Evolutionary conservation across 768 basidiomycete genomes (phyloP), one percentile per base, ranked within the genome.

Genomic region (Xanthoconium stramineum): DNA sequence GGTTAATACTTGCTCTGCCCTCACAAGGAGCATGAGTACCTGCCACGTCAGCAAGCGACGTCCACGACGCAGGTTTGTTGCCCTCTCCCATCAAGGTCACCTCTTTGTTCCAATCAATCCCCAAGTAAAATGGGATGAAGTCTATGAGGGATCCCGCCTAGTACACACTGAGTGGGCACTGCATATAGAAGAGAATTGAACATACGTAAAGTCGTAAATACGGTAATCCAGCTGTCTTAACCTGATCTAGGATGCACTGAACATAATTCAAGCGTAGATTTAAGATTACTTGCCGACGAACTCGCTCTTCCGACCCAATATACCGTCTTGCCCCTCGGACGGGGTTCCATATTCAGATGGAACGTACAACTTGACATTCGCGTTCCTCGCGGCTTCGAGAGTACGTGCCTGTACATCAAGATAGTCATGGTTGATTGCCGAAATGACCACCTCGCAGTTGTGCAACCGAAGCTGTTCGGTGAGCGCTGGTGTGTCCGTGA

Each of bases 271-370:
- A 29, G n/a, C 53, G 17, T 11, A 7, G 7, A 38, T 17, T 24
- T 13, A 5, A 30, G 32, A 35, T 17, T 15, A 35, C 62, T 17
- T 43, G 54, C 65, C 56, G 3, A 61, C 39, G 17, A 67, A 69
- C 32, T 52, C 52, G 44, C 40, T 50, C 49, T 69, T 65, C 47
- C 33, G 38, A n/a, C 40, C 54, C 20, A 67, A 43, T n/a, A 57
- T 30, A 13, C 67, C 52, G 19, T 65, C 62, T 46, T 67, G 61
- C 3, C 55, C 59, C 35, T 57, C 71, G 28, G 58, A 54, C 12
- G 64, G 64, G 5, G 53, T 52, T 50, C 58, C 58, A 29, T 51
- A 74, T 47, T 72, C 71, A 33, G 69, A 70, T 3, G 72, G 72
- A 28, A 74, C 57, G 36, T 65, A 70, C 36, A 70, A 46, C 38